A percentile compares a stretch with the other conserved stretches of the same genome.
Conservation (phyloP, 2,329 filamentous ascomycete genomes). For the Fusarium heterosporum region DNA sequence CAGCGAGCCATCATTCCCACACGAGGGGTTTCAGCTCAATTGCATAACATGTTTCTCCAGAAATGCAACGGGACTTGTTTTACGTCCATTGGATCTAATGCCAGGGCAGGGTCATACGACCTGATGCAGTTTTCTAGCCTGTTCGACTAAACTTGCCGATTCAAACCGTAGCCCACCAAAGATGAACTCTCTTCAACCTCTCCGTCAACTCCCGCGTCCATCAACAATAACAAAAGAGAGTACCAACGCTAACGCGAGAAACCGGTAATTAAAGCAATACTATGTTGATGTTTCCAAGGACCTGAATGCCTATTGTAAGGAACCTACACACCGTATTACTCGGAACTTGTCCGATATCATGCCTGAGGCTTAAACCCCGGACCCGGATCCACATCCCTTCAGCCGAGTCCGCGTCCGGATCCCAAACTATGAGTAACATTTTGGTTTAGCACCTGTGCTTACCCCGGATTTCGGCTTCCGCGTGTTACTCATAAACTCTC, state of each 20-base stretch:
- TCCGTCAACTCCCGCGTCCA: conserved; percentile 14
- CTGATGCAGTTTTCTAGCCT: conserved; percentile 12
- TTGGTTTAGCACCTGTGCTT: conserved; percentile 3
- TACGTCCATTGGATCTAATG: background rate
- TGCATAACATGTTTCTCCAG: background rate
- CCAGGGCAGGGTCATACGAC: conserved; percentile 24
- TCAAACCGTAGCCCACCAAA: conserved; percentile 4
- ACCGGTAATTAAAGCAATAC: conserved; percentile 17
- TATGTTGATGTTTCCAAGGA: background rate
- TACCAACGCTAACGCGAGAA: conserved; percentile 4
- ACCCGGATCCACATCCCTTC: conserved; percentile 28
- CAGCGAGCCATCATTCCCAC: conserved; percentile 7
- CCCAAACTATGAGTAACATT: conserved; percentile 35
- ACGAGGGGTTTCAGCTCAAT: background rate
- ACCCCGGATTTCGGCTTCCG: conserved; percentile 32
- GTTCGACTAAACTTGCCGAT: conserved; percentile 21
- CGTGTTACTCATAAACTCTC: conserved; percentile 22
- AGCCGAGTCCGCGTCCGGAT: conserved; percentile 25
- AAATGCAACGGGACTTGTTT: background rate
- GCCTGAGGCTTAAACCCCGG: background rate
- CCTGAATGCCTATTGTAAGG: background rate
- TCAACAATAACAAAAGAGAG: background rate
- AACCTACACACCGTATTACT: conserved; percentile 20
- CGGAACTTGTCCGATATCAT: conserved; percentile 20
- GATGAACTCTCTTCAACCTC: background rate